A percentile compares a stretch with the other conserved stretches of the same genome.
Evolutionary conservation across 2,329 filamentous ascomycete species (phyloP).

Genomic region (Metarhizium robertsii): DNA sequence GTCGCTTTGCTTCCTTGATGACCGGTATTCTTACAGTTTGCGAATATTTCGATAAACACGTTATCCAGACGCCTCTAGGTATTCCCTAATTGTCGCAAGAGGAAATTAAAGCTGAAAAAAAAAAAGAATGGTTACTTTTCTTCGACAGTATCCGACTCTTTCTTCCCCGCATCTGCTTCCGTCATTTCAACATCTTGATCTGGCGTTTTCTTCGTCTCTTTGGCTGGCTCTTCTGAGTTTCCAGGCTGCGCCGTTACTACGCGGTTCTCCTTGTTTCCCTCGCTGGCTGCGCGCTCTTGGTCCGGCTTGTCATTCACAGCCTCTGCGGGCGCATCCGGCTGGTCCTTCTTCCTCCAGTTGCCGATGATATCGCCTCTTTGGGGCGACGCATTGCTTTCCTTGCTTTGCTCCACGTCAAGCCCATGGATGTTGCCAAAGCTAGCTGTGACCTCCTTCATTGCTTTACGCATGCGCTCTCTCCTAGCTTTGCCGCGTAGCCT

Average conservation of each 20-base stretch:
- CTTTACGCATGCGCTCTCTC: slow-evolving; percentile 46
- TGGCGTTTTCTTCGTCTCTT: slow-evolving; percentile 6
- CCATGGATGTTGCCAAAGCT: slow-evolving; percentile 22
- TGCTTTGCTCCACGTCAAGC: slow-evolving; percentile 15
- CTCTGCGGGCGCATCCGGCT: slow-evolving; percentile 12
- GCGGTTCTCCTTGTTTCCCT: slow-evolving; percentile 40
- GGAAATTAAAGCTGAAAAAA: not conserved
- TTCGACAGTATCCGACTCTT: slow-evolving; percentile 4
- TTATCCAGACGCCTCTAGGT: not conserved
- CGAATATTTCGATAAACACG: not conserved
- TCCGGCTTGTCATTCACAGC: slow-evolving; percentile 15
- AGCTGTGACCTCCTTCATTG: slow-evolving; percentile 41
- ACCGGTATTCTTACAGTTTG: not conserved
- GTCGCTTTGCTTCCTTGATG: not conserved
- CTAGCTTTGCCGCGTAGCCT: slow-evolving; percentile 46
- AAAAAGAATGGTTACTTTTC: slow-evolving; percentile 6
- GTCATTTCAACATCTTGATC: slow-evolving; percentile 24
- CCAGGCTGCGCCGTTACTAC: slow-evolving; percentile 5
- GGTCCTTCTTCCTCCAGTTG: slow-evolving; percentile 24
- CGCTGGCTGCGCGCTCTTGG: slow-evolving; percentile 19
- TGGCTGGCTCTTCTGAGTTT: slow-evolving; percentile 3
- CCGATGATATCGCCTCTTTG: slow-evolving; percentile 21
- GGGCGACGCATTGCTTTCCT: slow-evolving; percentile 12
- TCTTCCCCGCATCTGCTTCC: slow-evolving; percentile 10
- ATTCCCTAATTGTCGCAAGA: not conserved